Conservation (phyloP, 164 flowering plant species). For the Cinnamomum chago region DNA sequence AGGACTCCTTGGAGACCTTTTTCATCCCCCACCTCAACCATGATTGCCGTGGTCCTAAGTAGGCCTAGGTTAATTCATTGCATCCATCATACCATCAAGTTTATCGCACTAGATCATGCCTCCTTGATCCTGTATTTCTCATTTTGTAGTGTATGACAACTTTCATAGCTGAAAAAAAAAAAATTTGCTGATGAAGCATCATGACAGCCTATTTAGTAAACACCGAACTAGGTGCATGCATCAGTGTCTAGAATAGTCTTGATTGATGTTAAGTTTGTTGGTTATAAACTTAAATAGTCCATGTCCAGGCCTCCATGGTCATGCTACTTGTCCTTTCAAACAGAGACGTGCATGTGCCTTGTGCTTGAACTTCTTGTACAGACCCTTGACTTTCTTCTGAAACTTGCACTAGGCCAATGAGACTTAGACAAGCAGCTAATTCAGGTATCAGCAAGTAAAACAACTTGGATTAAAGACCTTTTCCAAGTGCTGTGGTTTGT, state of each 20-base stretch:
- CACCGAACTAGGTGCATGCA: neutral
- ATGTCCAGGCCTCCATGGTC: neutral
- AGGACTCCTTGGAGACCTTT: neutral
- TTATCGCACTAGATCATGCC: too few relatives aligned
- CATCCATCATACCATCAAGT: too few relatives aligned
- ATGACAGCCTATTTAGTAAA: neutral
- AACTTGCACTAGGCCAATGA: neutral
- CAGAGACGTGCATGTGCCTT: neutral
- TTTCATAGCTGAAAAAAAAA: neutral
- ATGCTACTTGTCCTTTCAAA: neutral
- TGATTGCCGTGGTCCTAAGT: too few relatives aligned
- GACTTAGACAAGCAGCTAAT: neutral
- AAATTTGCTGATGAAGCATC: neutral
- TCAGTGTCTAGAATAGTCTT: neutral
- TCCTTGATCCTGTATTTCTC: neutral
- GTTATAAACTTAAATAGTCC: neutral
- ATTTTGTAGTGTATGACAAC: neutral
- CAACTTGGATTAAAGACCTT: neutral
- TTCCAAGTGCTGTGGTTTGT: neutral
- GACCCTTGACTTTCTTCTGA: neutral
- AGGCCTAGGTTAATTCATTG: too few relatives aligned
- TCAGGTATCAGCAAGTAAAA: neutral
- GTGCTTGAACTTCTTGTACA: neutral
- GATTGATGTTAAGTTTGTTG: neutral
- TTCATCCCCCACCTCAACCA: too few relatives aligned